Conservation (phyloP, 768 basidiomycete genomes). For the Boletus sp. region DNA sequence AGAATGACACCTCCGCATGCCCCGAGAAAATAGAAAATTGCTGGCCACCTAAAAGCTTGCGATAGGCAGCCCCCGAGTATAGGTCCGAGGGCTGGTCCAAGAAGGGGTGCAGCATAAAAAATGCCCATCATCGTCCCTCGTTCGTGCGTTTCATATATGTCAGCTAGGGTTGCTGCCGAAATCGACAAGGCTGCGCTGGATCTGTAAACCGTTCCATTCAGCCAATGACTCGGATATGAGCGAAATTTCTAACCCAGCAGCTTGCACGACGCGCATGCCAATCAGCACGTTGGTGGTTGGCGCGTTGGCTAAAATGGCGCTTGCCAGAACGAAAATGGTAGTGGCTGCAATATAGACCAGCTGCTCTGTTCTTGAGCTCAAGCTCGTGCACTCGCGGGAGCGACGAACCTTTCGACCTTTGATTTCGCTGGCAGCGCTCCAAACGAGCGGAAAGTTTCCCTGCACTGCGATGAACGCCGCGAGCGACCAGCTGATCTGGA, state of each 20-base stretch:
- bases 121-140: slow-evolving; percentile 80
- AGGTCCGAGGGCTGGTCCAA: slow-evolving; percentile 73
- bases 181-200: slow-evolving; percentile 68
- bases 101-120: slow-evolving; percentile 75
- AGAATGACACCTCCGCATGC: slow-evolving; percentile 57
- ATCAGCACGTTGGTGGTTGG: slow-evolving; percentile 55
- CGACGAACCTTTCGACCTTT: slow-evolving; percentile 64
- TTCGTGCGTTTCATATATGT: slow-evolving; percentile 73
- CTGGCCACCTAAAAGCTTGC: slow-evolving; percentile 70
- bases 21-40: slow-evolving; percentile 79
- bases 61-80: slow-evolving; percentile 70
- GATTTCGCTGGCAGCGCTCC: slow-evolving; percentile 72
- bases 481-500: slow-evolving; percentile 65
- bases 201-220: slow-evolving; percentile 31
- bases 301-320: slow-evolving; percentile 55
- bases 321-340: slow-evolving; percentile 52
- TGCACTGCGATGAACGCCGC: slow-evolving; percentile 75
- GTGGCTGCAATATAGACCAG: slow-evolving; percentile 54
- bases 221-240: background rate
- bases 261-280: slow-evolving; percentile 68
- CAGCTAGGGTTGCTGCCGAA: slow-evolving; percentile 76
- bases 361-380: slow-evolving; percentile 29
- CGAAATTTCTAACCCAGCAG: slow-evolving; percentile 49
- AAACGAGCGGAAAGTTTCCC: slow-evolving; percentile 63
- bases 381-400: background rate